Percentiles rank a stretch among this genome's conserved stretches.
These are phyloP conservation scores for Coelomomyces lativittatus DNA, from an alignment of 371 early-diverging fungal genomes.

Conservation along the genomic window DNA sequence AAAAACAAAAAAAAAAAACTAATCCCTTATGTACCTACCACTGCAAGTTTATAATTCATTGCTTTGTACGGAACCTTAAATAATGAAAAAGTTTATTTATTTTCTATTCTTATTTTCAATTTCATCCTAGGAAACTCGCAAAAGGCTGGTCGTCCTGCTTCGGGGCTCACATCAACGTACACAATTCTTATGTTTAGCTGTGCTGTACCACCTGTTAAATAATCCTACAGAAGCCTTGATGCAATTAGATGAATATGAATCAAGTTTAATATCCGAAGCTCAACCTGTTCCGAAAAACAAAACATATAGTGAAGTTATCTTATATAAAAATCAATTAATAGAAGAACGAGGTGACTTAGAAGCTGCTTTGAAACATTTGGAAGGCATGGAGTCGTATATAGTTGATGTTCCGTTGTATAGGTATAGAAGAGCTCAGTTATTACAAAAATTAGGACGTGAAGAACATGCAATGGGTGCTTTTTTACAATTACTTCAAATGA, in stretches of 20 bases:
- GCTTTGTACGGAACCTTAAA: too few relatives aligned
- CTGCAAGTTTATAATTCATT: too few relatives aligned
- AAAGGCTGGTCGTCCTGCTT: slow-evolving; percentile 40
- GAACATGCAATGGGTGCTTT: slow-evolving; percentile 60
- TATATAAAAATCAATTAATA: slow-evolving; percentile 56
- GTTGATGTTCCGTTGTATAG: slow-evolving; percentile 51
- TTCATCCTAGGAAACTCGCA: slow-evolving; percentile 38
- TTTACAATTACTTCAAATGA: slow-evolving; percentile 49
- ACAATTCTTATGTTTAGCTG: slow-evolving; percentile 70
- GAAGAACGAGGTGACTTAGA: slow-evolving; percentile 60
- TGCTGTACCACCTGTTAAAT: slow-evolving; percentile 62
- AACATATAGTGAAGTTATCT: slow-evolving; percentile 55
- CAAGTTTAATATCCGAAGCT: slow-evolving; percentile 39
- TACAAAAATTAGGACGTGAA: slow-evolving; percentile 41
- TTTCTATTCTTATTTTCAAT: not conserved
- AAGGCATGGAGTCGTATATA: slow-evolving; percentile 45
- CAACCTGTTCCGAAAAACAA: not conserved
- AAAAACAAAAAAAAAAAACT: too few relatives aligned
- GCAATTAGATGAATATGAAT: slow-evolving; percentile 49
- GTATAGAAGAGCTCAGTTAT: slow-evolving; percentile 52
- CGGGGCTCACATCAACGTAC: slow-evolving; percentile 43
- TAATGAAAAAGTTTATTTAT: too few relatives aligned
- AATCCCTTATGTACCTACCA: too few relatives aligned
- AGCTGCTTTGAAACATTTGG: slow-evolving; percentile 54
- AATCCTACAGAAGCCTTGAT: slow-evolving; percentile 55